Evolutionary conservation across 768 basidiomycete genomes (phyloP).

Genomic region (Ramaria sp.): DNA sequence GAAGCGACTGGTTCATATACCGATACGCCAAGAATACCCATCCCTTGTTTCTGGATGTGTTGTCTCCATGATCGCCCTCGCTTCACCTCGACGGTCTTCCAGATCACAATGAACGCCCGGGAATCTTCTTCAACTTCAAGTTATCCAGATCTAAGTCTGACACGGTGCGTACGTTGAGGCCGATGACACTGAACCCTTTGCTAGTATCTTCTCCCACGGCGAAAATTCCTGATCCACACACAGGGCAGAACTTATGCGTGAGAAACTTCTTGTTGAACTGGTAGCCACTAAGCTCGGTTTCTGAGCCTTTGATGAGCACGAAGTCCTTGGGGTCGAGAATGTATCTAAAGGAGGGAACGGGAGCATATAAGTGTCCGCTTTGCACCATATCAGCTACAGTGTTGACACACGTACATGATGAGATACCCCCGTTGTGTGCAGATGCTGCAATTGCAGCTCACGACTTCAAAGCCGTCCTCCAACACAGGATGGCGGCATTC

Average conservation of each 20-base stretch:
- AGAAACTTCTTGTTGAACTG: not conserved
- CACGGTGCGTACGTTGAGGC: not conserved
- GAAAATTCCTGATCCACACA: not conserved
- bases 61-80: too few species aligned
- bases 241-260: not conserved
- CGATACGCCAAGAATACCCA: too few species aligned
- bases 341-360: not conserved
- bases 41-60: too few species aligned
- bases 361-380: not conserved
- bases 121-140: not conserved
- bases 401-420: not conserved
- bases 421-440: slow-evolving; percentile 1
- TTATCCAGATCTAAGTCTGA: not conserved
- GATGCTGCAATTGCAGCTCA: slow-evolving; percentile 7
- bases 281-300: not conserved
- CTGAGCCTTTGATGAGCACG: not conserved
- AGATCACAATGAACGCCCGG: too few species aligned
- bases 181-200: not conserved
- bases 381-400: not conserved
- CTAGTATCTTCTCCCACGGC: not conserved
- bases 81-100: too few species aligned
- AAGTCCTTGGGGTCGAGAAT: slow-evolving; percentile 1
- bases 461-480: slow-evolving; percentile 6
- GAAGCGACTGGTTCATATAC: too few species aligned
- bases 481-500: slow-evolving; percentile 3